phyloP scores from a whole-genome alignment of 2,329 filamentous ascomycete species.

The Colletotrichum liriopes region DNA sequence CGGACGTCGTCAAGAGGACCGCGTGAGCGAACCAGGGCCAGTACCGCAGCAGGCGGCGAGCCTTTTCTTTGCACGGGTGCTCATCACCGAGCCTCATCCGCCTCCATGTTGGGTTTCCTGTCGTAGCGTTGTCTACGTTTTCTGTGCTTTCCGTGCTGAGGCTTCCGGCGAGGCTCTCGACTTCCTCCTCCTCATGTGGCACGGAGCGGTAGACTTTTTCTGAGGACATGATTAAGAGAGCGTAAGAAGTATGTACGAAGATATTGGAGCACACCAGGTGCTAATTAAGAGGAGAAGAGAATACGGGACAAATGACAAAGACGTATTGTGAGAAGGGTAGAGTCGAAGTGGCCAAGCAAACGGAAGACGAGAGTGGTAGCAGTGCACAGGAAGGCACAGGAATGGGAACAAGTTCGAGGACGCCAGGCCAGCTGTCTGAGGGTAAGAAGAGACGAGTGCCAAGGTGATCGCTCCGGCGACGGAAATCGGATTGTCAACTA shows the following conservation, averaged over 20 bases:
- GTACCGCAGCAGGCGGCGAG: slow-evolving; percentile 47
- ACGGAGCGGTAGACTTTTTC: slow-evolving; percentile 40
- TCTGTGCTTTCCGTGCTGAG: slow-evolving; percentile 38
- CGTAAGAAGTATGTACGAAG: slow-evolving; percentile 1
- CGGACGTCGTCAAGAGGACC: slow-evolving; percentile 56
- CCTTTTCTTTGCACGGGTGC: slow-evolving; percentile 45
- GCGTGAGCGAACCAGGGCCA: slow-evolving; percentile 60
- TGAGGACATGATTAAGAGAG: slow-evolving; percentile 39
- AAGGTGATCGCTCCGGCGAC: slow-evolving; percentile 34
- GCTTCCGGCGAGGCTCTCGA: slow-evolving; percentile 41
- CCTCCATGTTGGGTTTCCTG: slow-evolving; percentile 31
- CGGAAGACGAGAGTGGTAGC: neutral
- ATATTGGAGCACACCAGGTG: slow-evolving; percentile 40
- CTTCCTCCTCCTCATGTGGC: slow-evolving; percentile 45
- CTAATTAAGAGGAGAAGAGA: slow-evolving; percentile 15
- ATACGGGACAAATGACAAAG: neutral
- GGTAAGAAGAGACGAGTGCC: slow-evolving; percentile 43
- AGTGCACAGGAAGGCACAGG: neutral
- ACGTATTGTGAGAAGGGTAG: slow-evolving; percentile 4
- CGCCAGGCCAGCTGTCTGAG: slow-evolving; percentile 21
- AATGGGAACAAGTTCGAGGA: neutral
- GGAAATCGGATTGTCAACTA: slow-evolving; percentile 37
- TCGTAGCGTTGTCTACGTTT: slow-evolving; percentile 1
- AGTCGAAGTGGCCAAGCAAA: slow-evolving; percentile 5
- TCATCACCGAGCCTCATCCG: slow-evolving; percentile 46